phyloP scores from a whole-genome alignment of 345 rosid genomes.

The Acer campestre region DNA sequence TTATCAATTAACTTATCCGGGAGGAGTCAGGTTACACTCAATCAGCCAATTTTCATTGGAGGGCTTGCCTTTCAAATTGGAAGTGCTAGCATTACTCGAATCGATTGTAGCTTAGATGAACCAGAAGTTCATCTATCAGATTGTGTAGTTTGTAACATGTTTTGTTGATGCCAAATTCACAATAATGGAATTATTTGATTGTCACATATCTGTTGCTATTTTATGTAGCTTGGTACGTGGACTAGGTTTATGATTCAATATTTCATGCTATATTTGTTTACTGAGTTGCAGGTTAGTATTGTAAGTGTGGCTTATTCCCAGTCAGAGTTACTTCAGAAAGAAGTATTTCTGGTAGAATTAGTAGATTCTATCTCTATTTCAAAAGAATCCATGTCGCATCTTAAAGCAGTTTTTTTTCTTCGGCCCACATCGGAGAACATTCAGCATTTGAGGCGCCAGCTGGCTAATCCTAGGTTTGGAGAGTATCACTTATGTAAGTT shows the following conservation, averaged over 20 bases:
- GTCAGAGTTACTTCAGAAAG: conserved; percentile 94
- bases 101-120: background rate
- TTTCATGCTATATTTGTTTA: conserved; percentile 1
- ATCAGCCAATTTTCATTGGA: too few species aligned
- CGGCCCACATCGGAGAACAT: conserved; percentile 88
- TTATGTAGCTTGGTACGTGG: background rate
- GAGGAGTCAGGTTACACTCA: too few species aligned
- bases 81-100: too few species aligned
- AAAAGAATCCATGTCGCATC: conserved; percentile 87
- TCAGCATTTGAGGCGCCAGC: conserved; percentile 80
- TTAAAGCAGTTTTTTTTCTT: conserved; percentile 88
- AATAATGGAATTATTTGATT: background rate
- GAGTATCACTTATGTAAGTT: conserved; percentile 85
- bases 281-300: conserved; percentile 68
- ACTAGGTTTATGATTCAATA: background rate
- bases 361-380: conserved; percentile 85
- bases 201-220: background rate
- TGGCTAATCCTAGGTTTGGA: conserved; percentile 84
- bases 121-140: background rate
- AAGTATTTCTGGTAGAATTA: conserved; percentile 90
- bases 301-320: conserved; percentile 94
- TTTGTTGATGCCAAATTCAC: background rate
- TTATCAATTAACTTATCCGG: background rate
- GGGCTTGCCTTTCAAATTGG: too few species aligned
- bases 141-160: background rate